A percentile compares a stretch with the other conserved stretches of the same genome.
These are phyloP conservation scores for Artemisia tridentata DNA, from an alignment of 129 eudicot species.

Conservation along the genomic window DNA sequence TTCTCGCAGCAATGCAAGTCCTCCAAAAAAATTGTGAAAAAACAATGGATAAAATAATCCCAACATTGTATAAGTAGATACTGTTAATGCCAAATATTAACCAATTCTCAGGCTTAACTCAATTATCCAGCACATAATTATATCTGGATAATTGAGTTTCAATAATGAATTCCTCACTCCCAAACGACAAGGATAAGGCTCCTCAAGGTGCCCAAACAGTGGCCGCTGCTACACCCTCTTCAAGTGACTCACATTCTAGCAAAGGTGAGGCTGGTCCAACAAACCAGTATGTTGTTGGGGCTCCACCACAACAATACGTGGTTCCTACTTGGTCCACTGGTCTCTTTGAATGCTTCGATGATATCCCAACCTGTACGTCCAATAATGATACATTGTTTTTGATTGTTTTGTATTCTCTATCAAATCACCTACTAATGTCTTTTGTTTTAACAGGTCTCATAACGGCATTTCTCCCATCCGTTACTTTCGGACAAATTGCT, in stretches of 20 bases:
- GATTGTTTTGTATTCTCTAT: neutral
- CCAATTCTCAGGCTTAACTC: conserved; percentile 31
- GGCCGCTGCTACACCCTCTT: neutral
- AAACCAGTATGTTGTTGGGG: conserved; percentile 33
- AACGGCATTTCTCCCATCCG: conserved; percentile 35
- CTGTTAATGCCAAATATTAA: neutral
- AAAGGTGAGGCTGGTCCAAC: conserved; percentile 20
- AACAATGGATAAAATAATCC: conserved; percentile 23
- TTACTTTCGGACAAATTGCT: conserved; percentile 41
- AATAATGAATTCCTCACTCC: conserved; percentile 36
- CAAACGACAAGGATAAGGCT: conserved; percentile 36
- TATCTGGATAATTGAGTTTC: conserved; percentile 37
- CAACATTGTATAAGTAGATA: conserved; percentile 17
- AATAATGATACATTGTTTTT: neutral
- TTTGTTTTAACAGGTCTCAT: conserved; percentile 25
- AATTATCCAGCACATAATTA: conserved; percentile 30
- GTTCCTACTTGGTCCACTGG: conserved; percentile 39
- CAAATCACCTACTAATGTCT: neutral
- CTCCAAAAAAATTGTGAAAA: conserved; percentile 15
- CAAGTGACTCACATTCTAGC: conserved; percentile 7
- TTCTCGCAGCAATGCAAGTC: conserved; percentile 12
- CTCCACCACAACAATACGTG: conserved; percentile 30
- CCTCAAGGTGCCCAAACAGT: conserved; percentile 23
- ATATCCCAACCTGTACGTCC: conserved; percentile 35
- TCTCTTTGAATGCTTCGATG: conserved; percentile 38